Evolutionary conservation across 352 stramenopile genomes (phyloP).

Genomic region (Globisporangium apiculatum): DNA sequence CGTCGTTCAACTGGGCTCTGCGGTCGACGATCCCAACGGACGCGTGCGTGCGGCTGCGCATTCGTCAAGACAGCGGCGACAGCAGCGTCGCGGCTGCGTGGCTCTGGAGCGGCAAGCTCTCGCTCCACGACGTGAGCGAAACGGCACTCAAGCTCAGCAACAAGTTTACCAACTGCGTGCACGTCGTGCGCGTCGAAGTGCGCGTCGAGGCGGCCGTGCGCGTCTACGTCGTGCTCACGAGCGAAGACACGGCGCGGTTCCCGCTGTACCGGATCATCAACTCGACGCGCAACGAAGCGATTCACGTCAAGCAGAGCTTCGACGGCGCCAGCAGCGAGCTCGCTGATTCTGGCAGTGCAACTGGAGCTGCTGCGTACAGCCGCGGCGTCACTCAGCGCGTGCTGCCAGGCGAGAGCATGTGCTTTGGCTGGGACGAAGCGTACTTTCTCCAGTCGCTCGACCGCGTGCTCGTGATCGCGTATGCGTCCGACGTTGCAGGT

Average conservation of each 20-base stretch:
- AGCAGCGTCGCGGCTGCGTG: conserved; percentile 33
- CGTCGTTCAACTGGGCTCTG: conserved; percentile 62
- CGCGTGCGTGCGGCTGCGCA: conserved; percentile 56
- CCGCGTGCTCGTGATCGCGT: conserved; percentile 54
- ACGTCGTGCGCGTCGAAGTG: conserved; percentile 76
- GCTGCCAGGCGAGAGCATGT: conserved; percentile 58
- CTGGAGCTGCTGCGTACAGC: conserved; percentile 31
- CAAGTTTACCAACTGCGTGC: conserved; percentile 65
- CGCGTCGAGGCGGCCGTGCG: conserved; percentile 64
- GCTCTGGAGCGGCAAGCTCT: conserved; percentile 79
- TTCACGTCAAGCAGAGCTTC: conserved; percentile 82
- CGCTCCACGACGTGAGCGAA: conserved; percentile 77
- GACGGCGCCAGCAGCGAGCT: conserved; percentile 38
- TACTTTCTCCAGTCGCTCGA: conserved; percentile 68
- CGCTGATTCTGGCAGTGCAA: conserved; percentile 27
- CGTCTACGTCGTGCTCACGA: conserved; percentile 68
- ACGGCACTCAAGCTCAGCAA: conserved; percentile 84
- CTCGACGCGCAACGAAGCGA: conserved; percentile 48
- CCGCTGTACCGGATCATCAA: conserved; percentile 82
- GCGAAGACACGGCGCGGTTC: conserved; percentile 50
- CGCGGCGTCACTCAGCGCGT: conserved; percentile 63
- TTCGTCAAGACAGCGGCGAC: conserved; percentile 19
- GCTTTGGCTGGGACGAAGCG: conserved; percentile 83
- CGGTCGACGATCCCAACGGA: conserved; percentile 49
- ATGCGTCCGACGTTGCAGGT: conserved; percentile 30